Conservation (phyloP, 352 stramenopile species). For the Phytophthora sansomeana region DNA sequence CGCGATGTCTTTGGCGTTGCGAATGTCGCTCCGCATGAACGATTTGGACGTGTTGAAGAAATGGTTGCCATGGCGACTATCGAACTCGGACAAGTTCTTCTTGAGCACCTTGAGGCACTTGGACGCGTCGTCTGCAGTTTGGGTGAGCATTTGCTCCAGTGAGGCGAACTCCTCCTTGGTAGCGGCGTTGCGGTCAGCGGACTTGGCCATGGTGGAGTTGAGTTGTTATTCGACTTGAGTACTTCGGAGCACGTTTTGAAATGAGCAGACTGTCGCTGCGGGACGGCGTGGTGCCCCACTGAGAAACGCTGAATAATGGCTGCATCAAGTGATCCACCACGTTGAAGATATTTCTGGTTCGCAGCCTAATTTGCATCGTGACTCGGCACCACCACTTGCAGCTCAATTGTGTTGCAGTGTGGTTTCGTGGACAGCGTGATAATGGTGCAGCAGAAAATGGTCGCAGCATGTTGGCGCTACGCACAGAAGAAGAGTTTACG, state of each 20-base stretch:
- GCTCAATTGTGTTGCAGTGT: background rate
- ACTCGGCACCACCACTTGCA: background rate
- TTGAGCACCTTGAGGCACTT: slow-evolving; percentile 30
- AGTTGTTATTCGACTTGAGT: slow-evolving; percentile 6
- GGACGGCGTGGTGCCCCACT: background rate
- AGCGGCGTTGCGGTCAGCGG: slow-evolving; percentile 8
- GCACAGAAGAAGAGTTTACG: too few relatives aligned
- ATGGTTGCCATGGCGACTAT: slow-evolving; percentile 26
- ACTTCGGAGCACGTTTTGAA: slow-evolving; percentile 18
- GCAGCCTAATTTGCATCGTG: background rate
- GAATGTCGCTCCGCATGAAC: slow-evolving; percentile 32
- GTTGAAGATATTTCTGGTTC: background rate
- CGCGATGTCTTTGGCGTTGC: slow-evolving; percentile 30
- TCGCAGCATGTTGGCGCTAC: background rate
- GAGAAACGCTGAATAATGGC: slow-evolving; percentile 16
- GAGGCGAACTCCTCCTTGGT: slow-evolving; percentile 27
- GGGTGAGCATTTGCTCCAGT: slow-evolving; percentile 18
- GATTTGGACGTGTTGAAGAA: slow-evolving; percentile 25
- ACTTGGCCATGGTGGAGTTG: slow-evolving; percentile 19
- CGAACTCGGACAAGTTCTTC: slow-evolving; percentile 33
- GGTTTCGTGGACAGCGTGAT: background rate
- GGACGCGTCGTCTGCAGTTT: slow-evolving; percentile 24
- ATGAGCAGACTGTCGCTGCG: background rate
- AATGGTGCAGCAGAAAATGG: background rate
- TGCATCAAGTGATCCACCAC: background rate